Evolutionary conservation across 2,329 filamentous ascomycete species (phyloP), one percentile per base, ranked within the genome.

Genomic region (Sclerotinia trifoliorum): DNA sequence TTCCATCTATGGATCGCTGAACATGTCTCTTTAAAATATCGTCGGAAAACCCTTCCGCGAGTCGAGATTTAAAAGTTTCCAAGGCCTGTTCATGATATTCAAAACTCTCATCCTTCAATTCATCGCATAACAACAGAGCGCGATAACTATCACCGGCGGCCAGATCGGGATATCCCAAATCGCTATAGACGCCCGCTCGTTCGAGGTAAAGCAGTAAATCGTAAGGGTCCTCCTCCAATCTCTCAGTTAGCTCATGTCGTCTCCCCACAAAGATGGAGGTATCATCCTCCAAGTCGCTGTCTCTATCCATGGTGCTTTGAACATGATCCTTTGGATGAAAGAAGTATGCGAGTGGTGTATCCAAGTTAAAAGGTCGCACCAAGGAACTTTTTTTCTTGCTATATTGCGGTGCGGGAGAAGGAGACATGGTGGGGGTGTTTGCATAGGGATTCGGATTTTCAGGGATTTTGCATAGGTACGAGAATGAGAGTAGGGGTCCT

Each of bases 91-190:
- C 88, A 76, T 95, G 90, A 75, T 93, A 96, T 78, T 97, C 93
- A 73, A 91, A 94, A 51, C 87, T 86, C 70, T 94, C 91, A 67
- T 95, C 89, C 71, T 84, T 80, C 48, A 93, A 85, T 72, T 95
- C 92, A 76, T 98, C 94, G 21, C 91, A 86, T 58, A 99, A 82
- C 5, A 97, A 85, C n/a, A 98, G 84, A 1, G 94, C 93, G 67
- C 91, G 90, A 78, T 98, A 98, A 6, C 93, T 92, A 81, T 97
- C 94, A 46, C 93, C 92, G 15, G 90, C 89, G 6, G 93, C 93
- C 51, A 99, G 86, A 78, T 99, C 95, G 0, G 93, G 92, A 78
- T 97, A 98, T 49, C 88, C 92, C 58, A 97, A 83, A 57, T 87
- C 82, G 21, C 88, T 85, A 78, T 97, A 88, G 54, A 90, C 82